Conservation (phyloP, 176 grass and related monocot species). For the Rhynchospora pubera region DNA sequence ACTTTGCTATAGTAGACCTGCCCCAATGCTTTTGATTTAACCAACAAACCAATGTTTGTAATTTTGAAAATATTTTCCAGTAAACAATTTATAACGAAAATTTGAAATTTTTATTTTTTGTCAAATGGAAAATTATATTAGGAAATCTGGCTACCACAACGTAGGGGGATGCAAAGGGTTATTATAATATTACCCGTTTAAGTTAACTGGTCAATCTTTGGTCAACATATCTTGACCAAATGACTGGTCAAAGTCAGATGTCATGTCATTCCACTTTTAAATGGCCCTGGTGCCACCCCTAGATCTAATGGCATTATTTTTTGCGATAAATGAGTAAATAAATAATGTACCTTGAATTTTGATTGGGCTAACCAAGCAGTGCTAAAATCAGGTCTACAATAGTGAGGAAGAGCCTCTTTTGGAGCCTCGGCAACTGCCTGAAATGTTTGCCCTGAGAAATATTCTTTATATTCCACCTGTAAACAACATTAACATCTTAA, state of each 20-base stretch:
- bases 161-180: not conserved
- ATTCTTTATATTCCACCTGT: conserved; percentile 93
- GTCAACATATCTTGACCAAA: not conserved
- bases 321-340: not conserved
- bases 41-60: not conserved
- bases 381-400: conserved; percentile 82
- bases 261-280: too few relatives aligned
- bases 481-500: conserved; percentile 20
- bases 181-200: not conserved
- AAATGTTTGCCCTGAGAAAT: conserved; percentile 89
- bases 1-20: not conserved
- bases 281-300: not conserved
- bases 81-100: not conserved
- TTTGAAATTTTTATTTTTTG: not conserved
- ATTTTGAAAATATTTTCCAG: not conserved
- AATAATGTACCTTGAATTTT: conserved; percentile 67
- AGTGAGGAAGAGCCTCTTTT: conserved; percentile 74
- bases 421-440: conserved; percentile 78
- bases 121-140: not conserved
- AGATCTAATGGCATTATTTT: not conserved
- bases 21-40: not conserved
- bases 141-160: not conserved
- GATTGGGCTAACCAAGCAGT: conserved; percentile 54
- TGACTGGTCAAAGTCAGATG: not conserved
- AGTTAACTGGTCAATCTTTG: not conserved